Evolutionary conservation across 2,329 filamentous ascomycete species (phyloP).

Genomic region (Gnomoniopsis smithogilvyi): DNA sequence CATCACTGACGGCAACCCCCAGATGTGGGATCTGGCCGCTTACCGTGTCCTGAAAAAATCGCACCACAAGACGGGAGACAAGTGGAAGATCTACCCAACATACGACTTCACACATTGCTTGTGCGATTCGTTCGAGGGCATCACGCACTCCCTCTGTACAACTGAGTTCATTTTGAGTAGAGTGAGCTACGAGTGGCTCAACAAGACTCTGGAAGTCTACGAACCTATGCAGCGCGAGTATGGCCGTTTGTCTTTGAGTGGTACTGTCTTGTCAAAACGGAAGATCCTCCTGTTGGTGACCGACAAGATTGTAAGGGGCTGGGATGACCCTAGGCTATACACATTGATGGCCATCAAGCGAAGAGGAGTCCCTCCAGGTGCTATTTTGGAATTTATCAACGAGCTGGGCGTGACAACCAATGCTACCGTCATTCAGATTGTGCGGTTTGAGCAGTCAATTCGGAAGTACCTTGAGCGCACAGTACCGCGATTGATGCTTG

Average conservation of each 20-base stretch:
- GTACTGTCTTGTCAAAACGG: slow-evolving; percentile 84
- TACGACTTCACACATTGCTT: slow-evolving; percentile 92
- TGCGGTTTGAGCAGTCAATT: slow-evolving; percentile 81
- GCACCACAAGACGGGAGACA: slow-evolving; percentile 75
- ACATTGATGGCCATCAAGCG: slow-evolving; percentile 81
- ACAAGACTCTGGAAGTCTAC: slow-evolving; percentile 77
- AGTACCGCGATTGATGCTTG: slow-evolving; percentile 84
- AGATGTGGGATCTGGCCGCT: slow-evolving; percentile 95
- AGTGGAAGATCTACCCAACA: slow-evolving; percentile 93
- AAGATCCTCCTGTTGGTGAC: slow-evolving; percentile 75
- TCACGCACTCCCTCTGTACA: slow-evolving; percentile 60
- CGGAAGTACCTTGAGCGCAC: slow-evolving; percentile 83
- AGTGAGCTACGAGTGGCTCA: slow-evolving; percentile 87
- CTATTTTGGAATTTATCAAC: slow-evolving; percentile 84
- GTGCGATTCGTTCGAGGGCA: slow-evolving; percentile 87
- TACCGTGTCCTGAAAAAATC: slow-evolving; percentile 72
- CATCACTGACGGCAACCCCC: slow-evolving; percentile 78
- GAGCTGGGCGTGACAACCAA: slow-evolving; percentile 88
- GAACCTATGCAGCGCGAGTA: slow-evolving; percentile 80
- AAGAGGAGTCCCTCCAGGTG: slow-evolving; percentile 82
- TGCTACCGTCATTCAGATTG: slow-evolving; percentile 73
- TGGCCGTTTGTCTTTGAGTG: slow-evolving; percentile 72
- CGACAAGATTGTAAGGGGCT: slow-evolving; percentile 70
- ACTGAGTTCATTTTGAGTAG: slow-evolving; percentile 32
- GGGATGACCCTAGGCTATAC: slow-evolving; percentile 89